Evolutionary conservation across 2,329 filamentous ascomycete genomes (phyloP).

Genomic region (Thelonectria discophora): DNA sequence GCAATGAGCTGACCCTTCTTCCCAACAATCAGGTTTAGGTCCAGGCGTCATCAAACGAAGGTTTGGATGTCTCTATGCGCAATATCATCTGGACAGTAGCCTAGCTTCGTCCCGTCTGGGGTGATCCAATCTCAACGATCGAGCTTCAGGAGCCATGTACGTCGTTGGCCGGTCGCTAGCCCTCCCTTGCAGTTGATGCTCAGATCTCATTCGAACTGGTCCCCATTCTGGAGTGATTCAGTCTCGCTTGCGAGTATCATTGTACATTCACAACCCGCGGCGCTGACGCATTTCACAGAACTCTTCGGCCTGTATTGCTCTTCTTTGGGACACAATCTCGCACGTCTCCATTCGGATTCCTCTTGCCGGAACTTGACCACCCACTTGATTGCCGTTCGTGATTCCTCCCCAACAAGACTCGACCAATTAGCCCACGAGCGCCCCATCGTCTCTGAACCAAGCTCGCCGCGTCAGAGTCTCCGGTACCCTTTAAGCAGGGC

Average conservation of each 20-base stretch:
- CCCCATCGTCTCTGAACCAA: slow-evolving; percentile 32
- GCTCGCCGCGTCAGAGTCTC: slow-evolving; percentile 32
- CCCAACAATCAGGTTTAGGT: slow-evolving; percentile 31
- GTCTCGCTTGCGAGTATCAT: background rate
- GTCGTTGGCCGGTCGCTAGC: slow-evolving; percentile 11
- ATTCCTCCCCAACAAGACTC: slow-evolving; percentile 22
- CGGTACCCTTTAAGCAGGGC: slow-evolving; percentile 36
- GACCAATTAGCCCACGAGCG: slow-evolving; percentile 36
- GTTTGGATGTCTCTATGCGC: slow-evolving; percentile 23
- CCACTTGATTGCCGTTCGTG: slow-evolving; percentile 31
- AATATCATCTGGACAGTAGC: slow-evolving; percentile 26
- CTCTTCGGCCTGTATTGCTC: slow-evolving; percentile 18
- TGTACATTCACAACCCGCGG: slow-evolving; percentile 3
- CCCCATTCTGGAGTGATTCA: background rate
- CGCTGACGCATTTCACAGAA: slow-evolving; percentile 27
- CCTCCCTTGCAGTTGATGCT: slow-evolving; percentile 12
- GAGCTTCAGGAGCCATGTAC: slow-evolving; percentile 31
- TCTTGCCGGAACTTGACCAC: slow-evolving; percentile 32
- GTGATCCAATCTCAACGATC: slow-evolving; percentile 24
- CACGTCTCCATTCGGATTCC: slow-evolving; percentile 31
- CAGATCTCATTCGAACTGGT: background rate
- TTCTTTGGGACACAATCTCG: slow-evolving; percentile 35
- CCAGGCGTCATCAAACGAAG: slow-evolving; percentile 34
- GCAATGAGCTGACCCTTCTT: slow-evolving; percentile 34
- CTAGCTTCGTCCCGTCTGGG: slow-evolving; percentile 32